phyloP scores from a whole-genome alignment of 2,329 filamentous ascomycete species.

The Ramularia endophylla region DNA sequence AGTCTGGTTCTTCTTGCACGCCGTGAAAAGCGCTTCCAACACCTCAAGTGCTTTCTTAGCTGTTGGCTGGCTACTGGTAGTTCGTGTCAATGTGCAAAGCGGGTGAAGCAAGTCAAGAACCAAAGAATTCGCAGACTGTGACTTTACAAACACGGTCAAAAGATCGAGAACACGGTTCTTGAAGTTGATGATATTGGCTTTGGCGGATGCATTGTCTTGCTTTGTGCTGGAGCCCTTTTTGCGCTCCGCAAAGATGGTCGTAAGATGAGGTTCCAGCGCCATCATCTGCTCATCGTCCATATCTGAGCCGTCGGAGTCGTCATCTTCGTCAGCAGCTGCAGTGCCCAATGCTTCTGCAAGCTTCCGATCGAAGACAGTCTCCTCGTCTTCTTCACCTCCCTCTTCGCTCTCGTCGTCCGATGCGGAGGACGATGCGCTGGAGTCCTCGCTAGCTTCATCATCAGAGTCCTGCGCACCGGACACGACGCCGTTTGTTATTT shows the following conservation, averaged over 20 bases:
- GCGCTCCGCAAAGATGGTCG: constrained; percentile 76
- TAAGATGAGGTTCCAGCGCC: constrained; percentile 73
- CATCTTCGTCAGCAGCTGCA: constrained; percentile 53
- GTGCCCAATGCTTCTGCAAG: constrained; percentile 74
- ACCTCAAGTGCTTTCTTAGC: constrained; percentile 67
- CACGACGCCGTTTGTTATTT: constrained; percentile 28
- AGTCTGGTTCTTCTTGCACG: constrained; percentile 46
- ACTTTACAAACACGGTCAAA: constrained; percentile 75
- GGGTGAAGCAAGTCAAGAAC: constrained; percentile 68
- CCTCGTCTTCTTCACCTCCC: constrained; percentile 43
- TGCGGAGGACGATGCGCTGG: constrained; percentile 19
- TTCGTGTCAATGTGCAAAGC: constrained; percentile 67
- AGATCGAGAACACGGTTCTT: constrained; percentile 91
- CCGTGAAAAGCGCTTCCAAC: constrained; percentile 65
- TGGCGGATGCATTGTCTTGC: constrained; percentile 80
- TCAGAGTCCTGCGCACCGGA: constrained; percentile 18
- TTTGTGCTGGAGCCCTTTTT: constrained; percentile 61
- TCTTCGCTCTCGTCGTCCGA: constrained; percentile 20
- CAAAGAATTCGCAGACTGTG: constrained; percentile 62
- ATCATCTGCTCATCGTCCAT: constrained; percentile 98
- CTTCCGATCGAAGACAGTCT: constrained; percentile 64
- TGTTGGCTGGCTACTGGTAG: constrained; percentile 70
- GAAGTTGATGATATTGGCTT: constrained; percentile 85
- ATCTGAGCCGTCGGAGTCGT: constrained; percentile 60
- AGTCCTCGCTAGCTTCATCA: constrained; percentile 24